Percentiles rank a stretch among this genome's conserved stretches.
Conservation (phyloP, 352 stramenopile genomes). For the Phytophthora sp. region DNA sequence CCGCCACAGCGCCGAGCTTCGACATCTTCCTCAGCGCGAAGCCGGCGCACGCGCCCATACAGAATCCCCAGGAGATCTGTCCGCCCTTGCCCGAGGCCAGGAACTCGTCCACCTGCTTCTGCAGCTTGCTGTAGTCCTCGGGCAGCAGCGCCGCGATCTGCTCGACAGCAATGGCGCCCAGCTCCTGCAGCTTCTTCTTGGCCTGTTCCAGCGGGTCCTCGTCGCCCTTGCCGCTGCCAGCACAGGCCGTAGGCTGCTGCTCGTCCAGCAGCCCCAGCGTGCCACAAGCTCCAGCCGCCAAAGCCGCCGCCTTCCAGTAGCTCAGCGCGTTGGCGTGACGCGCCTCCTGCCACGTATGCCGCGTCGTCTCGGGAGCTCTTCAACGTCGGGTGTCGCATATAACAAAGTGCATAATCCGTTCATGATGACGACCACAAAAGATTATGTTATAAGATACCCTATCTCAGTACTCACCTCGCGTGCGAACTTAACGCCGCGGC, state of each 20-base stretch:
- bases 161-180: conserved; percentile 44
- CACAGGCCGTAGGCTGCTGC: conserved; percentile 21
- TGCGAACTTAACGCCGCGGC: neutral
- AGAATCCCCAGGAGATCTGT: conserved; percentile 90
- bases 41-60: conserved; percentile 91
- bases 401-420: conserved; percentile 3
- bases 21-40: conserved; percentile 92
- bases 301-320: conserved; percentile 29
- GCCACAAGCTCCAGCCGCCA: conserved; percentile 19
- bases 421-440: neutral
- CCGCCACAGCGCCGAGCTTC: conserved; percentile 84
- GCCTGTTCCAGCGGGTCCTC: conserved; percentile 61
- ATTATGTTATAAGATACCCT: conserved; percentile 10
- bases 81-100: conserved; percentile 66
- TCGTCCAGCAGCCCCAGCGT: conserved; percentile 16
- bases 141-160: conserved; percentile 47
- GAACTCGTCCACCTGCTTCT: conserved; percentile 67
- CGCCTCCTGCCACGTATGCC: conserved; percentile 5
- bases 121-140: conserved; percentile 45
- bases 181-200: conserved; percentile 64
- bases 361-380: conserved; percentile 12
- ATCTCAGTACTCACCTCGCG: conserved; percentile 8
- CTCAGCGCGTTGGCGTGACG: conserved; percentile 16
- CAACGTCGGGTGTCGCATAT: neutral
- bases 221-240: conserved; percentile 16